Evolutionary conservation across 768 basidiomycete species (phyloP), one percentile per base, ranked within the genome.

Genomic region (Boletus edulis): DNA sequence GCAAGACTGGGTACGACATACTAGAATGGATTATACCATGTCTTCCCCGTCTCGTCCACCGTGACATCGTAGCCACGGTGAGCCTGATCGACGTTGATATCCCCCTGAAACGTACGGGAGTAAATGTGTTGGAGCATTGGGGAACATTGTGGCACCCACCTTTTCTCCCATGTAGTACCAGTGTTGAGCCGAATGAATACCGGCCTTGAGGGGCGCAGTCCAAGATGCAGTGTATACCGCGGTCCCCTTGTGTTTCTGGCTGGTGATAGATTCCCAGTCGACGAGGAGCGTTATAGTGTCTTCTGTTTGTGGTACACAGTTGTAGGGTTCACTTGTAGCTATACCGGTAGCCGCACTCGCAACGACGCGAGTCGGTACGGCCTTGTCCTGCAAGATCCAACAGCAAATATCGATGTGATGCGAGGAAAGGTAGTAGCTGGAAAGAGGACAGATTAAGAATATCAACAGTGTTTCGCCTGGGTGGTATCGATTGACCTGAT

Each of bases 141-240:
- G 18, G 15, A 24, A 5, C n/a, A 46, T 49, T 47, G 22, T 49
- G 11, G 20, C 18, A 54, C 71, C 9, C 50, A 85, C 91, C 79
- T 91, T 95, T 75, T 91, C 88, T 46, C 82, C 94, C 89, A 95
- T 91, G 73, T 94, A 95, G 72, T 95, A 93, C 89, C 91, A 95
- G 65, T 91, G 86, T 65, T 97, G 94, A 39, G 87, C 88, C 9
- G 89, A 87, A 70, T 95, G 93, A 10, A 96, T 80, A n/a, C 93
- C 94, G 20, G 89, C 79, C 67, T 90, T 89, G 55, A 93, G 75
- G 17, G 94, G 94, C 1, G 94, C 94, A 1, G 94, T 94, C 94
- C 94, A 97, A 49, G 88, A 90, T 10, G 94, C 93, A 5, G 94
- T 94, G 74, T 94, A 97, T 1, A 96, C 90, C 2, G 84, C 94